phyloP scores from a whole-genome alignment of 1,284 basidiomycete species.

The Ustilago crameri region DNA sequence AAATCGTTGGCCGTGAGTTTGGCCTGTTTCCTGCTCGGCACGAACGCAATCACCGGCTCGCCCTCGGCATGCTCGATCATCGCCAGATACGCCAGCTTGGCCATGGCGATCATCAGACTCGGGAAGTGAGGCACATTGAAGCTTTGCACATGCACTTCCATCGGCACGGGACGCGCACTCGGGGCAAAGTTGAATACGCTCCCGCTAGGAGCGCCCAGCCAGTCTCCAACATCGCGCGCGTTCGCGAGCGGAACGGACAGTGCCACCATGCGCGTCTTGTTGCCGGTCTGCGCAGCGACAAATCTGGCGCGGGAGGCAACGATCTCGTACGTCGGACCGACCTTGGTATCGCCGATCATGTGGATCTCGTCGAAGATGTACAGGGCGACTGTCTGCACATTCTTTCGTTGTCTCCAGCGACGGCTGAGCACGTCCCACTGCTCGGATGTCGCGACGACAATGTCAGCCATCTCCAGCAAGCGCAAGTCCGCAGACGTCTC shows the following conservation, averaged over 20 bases:
- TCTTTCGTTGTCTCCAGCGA: conserved; percentile 95
- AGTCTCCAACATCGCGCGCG: conserved; percentile 93
- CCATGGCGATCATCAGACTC: conserved; percentile 98
- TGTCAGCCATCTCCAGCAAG: conserved; percentile 78
- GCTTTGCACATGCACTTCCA: conserved; percentile 96
- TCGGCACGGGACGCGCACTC: conserved; percentile 89
- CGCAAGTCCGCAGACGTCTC: conserved; percentile 94
- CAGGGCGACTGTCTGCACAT: conserved; percentile 90
- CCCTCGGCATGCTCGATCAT: conserved; percentile 87
- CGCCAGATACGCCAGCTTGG: conserved; percentile 94
- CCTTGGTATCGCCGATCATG: conserved; percentile 84
- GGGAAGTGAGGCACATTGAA: conserved; percentile 98
- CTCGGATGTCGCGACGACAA: conserved; percentile 88
- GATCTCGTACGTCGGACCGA: conserved; percentile 95
- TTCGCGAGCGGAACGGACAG: conserved; percentile 96
- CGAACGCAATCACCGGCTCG: conserved; percentile 91
- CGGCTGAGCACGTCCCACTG: conserved; percentile 98
- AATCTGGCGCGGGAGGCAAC: conserved; percentile 93
- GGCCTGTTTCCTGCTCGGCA: conserved; percentile 92
- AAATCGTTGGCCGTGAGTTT: conserved; percentile 91
- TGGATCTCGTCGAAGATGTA: conserved; percentile 96
- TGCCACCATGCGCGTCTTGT: conserved; percentile 90
- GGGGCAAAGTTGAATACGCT: conserved; percentile 98
- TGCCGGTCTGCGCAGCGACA: conserved; percentile 92
- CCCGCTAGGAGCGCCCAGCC: conserved; percentile 90